Conservation (phyloP, 1,284 basidiomycete genomes). For the Cutaneotrichosporon sp. region DNA sequence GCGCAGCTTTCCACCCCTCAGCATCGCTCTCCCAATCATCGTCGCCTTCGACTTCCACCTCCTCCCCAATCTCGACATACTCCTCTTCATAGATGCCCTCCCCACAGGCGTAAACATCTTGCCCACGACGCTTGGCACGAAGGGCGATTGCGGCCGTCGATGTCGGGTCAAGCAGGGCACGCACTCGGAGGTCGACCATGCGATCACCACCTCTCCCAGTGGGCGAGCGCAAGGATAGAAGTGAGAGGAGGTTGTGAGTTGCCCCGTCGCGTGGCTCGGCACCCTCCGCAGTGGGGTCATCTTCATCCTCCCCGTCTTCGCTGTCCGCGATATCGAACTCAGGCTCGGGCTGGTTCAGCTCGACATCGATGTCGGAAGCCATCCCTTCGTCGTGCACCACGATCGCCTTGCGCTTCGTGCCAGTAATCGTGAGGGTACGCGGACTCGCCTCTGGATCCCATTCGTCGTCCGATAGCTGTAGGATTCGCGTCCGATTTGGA, state of each 20-base stretch:
- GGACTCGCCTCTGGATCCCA: slow-evolving; percentile 30
- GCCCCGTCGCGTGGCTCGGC: slow-evolving; percentile 1
- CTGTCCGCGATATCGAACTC: background rate
- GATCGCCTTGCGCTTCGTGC: slow-evolving; percentile 14
- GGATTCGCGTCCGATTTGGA: slow-evolving; percentile 10
- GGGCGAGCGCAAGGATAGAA: slow-evolving; percentile 27
- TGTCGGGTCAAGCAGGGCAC: slow-evolving; percentile 37
- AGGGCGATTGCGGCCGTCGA: slow-evolving; percentile 22
- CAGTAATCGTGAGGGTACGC: slow-evolving; percentile 4
- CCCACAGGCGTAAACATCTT: slow-evolving; percentile 33
- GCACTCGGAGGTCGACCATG: slow-evolving; percentile 31
- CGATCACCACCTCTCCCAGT: slow-evolving; percentile 10
- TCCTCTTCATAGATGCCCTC: slow-evolving; percentile 18
- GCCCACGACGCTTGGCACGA: slow-evolving; percentile 29
- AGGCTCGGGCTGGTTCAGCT: background rate
- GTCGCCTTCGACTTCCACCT: slow-evolving; percentile 14
- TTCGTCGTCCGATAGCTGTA: slow-evolving; percentile 36
- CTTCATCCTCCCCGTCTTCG: slow-evolving; percentile 7
- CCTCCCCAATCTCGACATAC: slow-evolving; percentile 15
- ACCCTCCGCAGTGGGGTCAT: slow-evolving; percentile 5
- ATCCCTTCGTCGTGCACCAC: background rate
- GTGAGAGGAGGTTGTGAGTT: background rate
- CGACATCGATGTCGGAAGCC: slow-evolving; percentile 15
- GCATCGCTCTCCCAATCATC: slow-evolving; percentile 35
- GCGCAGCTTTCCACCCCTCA: slow-evolving; percentile 28